Percentiles rank a stretch among this genome's conserved stretches.
These are phyloP conservation scores for Salix koriyanagi DNA, from an alignment of 345 rosid species.

Conservation along the genomic window DNA sequence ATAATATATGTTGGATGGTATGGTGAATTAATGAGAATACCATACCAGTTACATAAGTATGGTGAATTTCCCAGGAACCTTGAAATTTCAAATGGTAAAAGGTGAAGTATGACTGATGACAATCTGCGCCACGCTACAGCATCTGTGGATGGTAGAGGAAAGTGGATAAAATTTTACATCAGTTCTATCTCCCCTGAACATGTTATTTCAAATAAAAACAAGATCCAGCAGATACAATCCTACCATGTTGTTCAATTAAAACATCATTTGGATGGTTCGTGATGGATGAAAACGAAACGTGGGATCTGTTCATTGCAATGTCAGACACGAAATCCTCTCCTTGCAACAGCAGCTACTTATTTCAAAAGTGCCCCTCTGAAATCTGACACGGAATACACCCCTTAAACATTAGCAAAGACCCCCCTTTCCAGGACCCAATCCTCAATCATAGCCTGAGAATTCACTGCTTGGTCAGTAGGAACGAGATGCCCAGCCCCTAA, in stretches of 20 bases:
- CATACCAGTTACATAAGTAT: neutral
- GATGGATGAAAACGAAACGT: neutral
- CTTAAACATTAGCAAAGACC: slow-evolving; percentile 23
- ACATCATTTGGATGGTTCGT: neutral
- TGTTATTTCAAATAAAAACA: neutral
- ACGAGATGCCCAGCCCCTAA: slow-evolving; percentile 68
- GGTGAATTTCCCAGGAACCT: neutral
- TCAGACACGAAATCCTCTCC: neutral
- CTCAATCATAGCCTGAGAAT: slow-evolving; percentile 71
- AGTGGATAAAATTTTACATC: neutral
- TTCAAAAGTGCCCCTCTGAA: slow-evolving; percentile 5
- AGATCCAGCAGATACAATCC: neutral
- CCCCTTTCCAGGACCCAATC: slow-evolving; percentile 61
- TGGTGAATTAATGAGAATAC: too few species aligned
- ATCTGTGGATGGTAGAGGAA: neutral
- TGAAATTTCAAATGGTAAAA: neutral
- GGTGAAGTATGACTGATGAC: neutral
- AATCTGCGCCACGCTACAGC: neutral
- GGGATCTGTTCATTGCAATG: neutral
- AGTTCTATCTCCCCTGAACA: neutral
- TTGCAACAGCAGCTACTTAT: neutral
- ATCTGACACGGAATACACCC: neutral
- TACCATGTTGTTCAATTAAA: too few species aligned
- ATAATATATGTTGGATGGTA: too few species aligned
- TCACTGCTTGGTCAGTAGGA: slow-evolving; percentile 54